A percentile compares a stretch with the other conserved stretches of the same genome.
These are phyloP conservation scores for Fraxinus xanthoxyloides DNA, from an alignment of 305 asterid genomes.

Conservation along the genomic window DNA sequence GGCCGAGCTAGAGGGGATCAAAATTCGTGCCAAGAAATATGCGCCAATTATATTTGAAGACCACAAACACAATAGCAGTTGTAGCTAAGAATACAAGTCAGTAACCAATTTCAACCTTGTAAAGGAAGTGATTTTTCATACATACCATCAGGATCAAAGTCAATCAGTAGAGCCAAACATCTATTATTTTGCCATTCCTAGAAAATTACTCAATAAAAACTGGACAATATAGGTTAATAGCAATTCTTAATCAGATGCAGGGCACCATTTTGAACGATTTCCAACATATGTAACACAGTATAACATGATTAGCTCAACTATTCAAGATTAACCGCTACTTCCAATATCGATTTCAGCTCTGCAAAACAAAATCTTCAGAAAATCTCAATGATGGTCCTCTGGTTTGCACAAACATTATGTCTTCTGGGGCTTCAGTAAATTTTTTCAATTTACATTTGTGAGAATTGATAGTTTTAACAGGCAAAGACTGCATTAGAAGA, in stretches of 20 bases:
- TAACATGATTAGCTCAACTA: neutral
- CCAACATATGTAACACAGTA: neutral
- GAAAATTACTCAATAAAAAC: neutral
- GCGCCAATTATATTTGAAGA: neutral
- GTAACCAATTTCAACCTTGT: neutral
- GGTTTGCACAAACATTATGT: neutral
- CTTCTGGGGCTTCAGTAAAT: neutral
- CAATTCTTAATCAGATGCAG: neutral
- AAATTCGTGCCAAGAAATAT: neutral
- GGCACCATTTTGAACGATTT: neutral
- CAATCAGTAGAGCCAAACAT: neutral
- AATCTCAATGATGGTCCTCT: neutral
- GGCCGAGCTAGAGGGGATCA: neutral
- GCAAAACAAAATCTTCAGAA: neutral
- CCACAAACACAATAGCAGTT: neutral
- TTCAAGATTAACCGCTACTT: neutral
- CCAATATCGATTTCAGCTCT: neutral
- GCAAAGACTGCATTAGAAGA: neutral
- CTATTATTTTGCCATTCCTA: neutral
- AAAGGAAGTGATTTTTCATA: neutral
- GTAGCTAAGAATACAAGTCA: neutral
- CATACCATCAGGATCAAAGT: neutral
- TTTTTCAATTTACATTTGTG: conserved; percentile 2
- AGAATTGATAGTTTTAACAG: neutral
- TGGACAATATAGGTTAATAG: neutral